These are phyloP conservation scores for Pseudogymnoascus sp. DNA, from an alignment of 2,329 filamentous ascomycete species.

Conservation along the genomic window DNA sequence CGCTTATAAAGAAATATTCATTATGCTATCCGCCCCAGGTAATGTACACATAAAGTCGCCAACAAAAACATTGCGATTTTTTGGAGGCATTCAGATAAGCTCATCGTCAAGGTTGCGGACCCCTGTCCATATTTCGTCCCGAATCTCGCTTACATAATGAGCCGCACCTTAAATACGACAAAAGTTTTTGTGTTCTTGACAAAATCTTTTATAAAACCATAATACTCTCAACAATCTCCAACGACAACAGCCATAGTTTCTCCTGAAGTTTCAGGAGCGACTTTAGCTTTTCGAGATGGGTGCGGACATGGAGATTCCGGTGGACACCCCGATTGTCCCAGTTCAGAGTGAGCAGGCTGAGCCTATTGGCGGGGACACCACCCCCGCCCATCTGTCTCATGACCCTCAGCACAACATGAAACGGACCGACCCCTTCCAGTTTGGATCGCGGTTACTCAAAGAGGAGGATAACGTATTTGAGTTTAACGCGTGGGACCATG, in stretches of 20 bases:
- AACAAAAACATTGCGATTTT: neutral
- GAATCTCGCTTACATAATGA: slow-evolving; percentile 4
- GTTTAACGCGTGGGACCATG: slow-evolving; percentile 99
- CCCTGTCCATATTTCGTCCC: neutral
- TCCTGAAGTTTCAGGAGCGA: slow-evolving; percentile 5
- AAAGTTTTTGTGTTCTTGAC: neutral
- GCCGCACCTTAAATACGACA: slow-evolving; percentile 5
- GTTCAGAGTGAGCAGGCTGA: neutral
- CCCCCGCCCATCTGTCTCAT: slow-evolving; percentile 24
- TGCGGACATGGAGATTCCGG: neutral
- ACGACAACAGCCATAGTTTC: neutral
- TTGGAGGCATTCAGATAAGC: neutral
- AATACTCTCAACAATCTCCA: neutral
- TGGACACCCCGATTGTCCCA: neutral
- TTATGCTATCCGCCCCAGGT: neutral
- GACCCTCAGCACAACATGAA: slow-evolving; percentile 62
- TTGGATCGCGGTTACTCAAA: slow-evolving; percentile 79
- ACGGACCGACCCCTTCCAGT: slow-evolving; percentile 86
- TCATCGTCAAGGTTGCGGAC: neutral
- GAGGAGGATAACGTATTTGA: slow-evolving; percentile 86
- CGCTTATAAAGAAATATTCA: neutral
- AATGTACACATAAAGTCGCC: neutral
- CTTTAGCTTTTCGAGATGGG: neutral
- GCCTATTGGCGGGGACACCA: neutral
- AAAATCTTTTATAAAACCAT: neutral